Base-by-base conservation (phyloP, 2,329 filamentous ascomycete genomes). In the Arthroderma uncinatum region DNA sequence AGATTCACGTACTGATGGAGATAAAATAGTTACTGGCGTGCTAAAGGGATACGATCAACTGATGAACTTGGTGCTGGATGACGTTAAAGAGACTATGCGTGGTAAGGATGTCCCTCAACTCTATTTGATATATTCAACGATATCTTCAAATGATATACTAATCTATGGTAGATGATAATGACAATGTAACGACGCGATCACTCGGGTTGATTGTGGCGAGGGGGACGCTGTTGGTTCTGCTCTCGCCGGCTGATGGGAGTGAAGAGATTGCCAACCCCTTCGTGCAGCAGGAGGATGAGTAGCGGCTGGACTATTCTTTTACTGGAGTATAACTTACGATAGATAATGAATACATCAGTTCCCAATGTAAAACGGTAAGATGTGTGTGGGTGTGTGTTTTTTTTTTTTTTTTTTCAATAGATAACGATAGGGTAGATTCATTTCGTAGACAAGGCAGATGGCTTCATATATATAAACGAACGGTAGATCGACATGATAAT, bases 231-330 rank as follows among this genome's bases (percentile, higher is more conserved):
- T 83, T 98, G 57, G 92, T 96, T 39, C 81, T 95, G 61, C 89
- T 98, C 69, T 93, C 89, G 61, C 93, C 93, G 2, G 81, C 93
- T 55, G 91, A 97, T 68, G 93, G 93, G 57, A 96, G 89, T 74
- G 91, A 97, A 74, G 86, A 92, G 73, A 98, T 98, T 66, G 82
- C 87, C 65, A 98, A 98, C 71, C 93, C 93, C 0, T 98, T 97
- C 68, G 77, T 87, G 55, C 83, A 89, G 67, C 78, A 80, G 23
- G 85, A 89, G 52, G 85, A 89, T 63, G 34, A 55, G 23, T 42
- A 42, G 16, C n/a, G 16, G 14, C 16, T 9, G 14, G 12, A 40
- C 37, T 40, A 4, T 40, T 16, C n/a, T 7, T 23, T 1, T 25
- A 25, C 40, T 21, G 12, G 14, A 39, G 10, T 39, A 12, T 6